phyloP scores from a whole-genome alignment of 257 asterid species.

The Rehmannia glutinosa region DNA sequence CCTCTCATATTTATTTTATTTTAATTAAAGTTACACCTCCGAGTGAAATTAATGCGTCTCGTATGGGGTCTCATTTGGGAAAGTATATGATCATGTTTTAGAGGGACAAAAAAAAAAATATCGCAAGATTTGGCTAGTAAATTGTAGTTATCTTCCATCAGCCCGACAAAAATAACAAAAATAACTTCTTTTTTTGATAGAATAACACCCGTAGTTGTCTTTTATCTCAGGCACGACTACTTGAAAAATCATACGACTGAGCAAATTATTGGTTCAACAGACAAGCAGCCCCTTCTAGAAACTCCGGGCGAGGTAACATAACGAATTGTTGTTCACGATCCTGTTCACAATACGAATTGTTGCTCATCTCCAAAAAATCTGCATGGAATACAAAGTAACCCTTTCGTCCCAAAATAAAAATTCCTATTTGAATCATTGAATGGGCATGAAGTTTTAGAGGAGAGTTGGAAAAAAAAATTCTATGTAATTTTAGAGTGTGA shows the following conservation, averaged over 20 bases:
- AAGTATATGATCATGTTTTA: background rate
- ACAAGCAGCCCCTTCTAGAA: slow-evolving; percentile 77
- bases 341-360: background rate
- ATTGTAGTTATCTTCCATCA: background rate
- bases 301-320: slow-evolving; percentile 86
- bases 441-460: background rate
- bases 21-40: no score
- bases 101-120: background rate
- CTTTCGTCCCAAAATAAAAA: background rate
- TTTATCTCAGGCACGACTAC: slow-evolving; percentile 52
- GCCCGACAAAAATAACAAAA: background rate
- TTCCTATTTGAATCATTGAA: no score
- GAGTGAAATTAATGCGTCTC: no score
- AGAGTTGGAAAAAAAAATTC: background rate
- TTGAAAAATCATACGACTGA: slow-evolving; percentile 46
- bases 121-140: background rate
- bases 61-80: no score
- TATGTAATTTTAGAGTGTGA: background rate
- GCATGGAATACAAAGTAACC: background rate
- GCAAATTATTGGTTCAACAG: slow-evolving; percentile 67
- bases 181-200: background rate
- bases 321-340: background rate
- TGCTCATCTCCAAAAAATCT: background rate
- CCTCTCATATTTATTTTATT: background rate
- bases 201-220: slow-evolving; percentile 13